Evolutionary conservation across 257 asterid genomes (phyloP).

Genomic region (Solanum lignicaule): DNA sequence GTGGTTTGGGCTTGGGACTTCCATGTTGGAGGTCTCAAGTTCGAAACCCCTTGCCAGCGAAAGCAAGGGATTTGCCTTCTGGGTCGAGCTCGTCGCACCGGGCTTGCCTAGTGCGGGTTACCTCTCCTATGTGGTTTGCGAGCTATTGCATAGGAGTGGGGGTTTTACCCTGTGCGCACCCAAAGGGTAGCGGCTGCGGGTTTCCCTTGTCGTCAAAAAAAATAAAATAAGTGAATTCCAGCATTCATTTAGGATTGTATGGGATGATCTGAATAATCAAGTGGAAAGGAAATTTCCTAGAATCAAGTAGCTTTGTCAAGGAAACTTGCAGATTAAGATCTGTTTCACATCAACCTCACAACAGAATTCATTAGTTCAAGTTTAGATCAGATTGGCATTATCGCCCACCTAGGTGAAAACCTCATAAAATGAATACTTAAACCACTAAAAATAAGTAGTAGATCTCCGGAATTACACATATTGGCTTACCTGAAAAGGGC

Average conservation of each 20-base stretch:
- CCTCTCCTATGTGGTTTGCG: too few species aligned
- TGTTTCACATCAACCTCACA: neutral
- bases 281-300: neutral
- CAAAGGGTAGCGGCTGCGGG: too few species aligned
- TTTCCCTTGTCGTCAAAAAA: too few species aligned
- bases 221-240: neutral
- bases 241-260: neutral
- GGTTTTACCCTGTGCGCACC: too few species aligned
- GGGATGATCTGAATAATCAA: neutral
- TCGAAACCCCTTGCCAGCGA: too few species aligned
- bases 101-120: too few species aligned
- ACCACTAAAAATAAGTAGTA: neutral
- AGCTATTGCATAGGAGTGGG: too few species aligned
- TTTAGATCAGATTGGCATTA: neutral
- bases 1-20: too few species aligned
- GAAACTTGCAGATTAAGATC: neutral
- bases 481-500: conserved; percentile 57
- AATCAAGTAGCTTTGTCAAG: neutral
- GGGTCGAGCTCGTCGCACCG: too few species aligned
- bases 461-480: neutral
- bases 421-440: neutral
- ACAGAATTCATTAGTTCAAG: neutral
- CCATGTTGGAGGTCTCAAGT: too few species aligned
- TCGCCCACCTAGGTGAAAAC: neutral
- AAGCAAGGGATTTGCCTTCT: too few species aligned